Evolutionary conservation across 129 eudicot species (phyloP).

Genomic region (Smallanthus sonchifolius): DNA sequence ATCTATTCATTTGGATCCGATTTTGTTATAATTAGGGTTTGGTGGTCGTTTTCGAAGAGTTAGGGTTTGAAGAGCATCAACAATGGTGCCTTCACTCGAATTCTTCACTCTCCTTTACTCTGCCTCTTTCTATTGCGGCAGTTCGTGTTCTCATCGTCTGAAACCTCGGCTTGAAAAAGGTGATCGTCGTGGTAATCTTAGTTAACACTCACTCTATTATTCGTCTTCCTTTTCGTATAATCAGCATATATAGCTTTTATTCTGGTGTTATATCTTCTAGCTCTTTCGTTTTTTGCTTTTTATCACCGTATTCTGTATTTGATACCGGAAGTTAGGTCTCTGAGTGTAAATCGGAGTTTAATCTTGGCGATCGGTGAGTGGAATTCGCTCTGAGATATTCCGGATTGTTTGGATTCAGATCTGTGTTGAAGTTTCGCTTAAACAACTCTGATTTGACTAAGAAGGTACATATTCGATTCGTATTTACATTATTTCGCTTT

Average conservation of each 20-base stretch:
- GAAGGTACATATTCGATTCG: not conserved
- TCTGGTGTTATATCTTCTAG: not conserved
- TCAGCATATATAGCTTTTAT: conserved; percentile 6
- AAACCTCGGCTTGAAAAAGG: conserved; percentile 68
- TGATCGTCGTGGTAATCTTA: conserved; percentile 96
- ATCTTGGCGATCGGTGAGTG: not conserved
- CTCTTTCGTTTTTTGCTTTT: not conserved
- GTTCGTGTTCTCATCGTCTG: conserved; percentile 61
- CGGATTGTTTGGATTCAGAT: not conserved
- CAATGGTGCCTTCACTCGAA: conserved; percentile 60
- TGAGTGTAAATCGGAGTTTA: conserved; percentile 14
- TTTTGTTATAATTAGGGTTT: conserved; percentile 1
- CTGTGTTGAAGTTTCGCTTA: not conserved
- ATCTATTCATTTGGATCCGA: not conserved
- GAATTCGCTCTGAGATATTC: not conserved
- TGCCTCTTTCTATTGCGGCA: conserved; percentile 33
- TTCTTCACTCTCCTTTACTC: conserved; percentile 27
- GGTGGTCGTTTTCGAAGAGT: not conserved
- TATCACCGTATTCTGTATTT: not conserved
- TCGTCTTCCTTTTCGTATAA: not conserved
- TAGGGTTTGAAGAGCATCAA: conserved; percentile 63
- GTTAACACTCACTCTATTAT: conserved; percentile 45
- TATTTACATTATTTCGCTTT: not conserved
- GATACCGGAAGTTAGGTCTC: not conserved
- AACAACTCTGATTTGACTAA: not conserved